A percentile compares a stretch with the other conserved stretches of the same genome.
Evolutionary conservation across 352 stramenopile genomes (phyloP).

Genomic region (Phytophthora foliorum): DNA sequence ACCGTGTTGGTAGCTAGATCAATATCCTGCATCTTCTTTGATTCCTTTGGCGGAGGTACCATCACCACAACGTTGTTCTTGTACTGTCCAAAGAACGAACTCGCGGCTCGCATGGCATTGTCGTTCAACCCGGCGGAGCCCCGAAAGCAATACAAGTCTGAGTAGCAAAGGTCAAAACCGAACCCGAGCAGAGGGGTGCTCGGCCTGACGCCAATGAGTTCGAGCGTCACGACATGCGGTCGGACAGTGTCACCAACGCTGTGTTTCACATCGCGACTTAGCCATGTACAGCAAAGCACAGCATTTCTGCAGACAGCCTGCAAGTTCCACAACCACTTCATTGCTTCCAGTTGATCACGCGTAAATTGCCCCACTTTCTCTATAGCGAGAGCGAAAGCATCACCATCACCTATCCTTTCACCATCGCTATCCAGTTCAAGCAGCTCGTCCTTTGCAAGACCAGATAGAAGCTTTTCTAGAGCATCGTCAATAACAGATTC

Average conservation of each 20-base stretch:
- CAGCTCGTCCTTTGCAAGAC: not conserved
- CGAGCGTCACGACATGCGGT: not conserved
- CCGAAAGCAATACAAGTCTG: constrained; percentile 13
- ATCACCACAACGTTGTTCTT: constrained; percentile 3
- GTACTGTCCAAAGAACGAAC: not conserved
- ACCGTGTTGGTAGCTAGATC: not conserved
- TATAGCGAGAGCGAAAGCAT: not conserved
- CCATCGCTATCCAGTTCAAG: not conserved
- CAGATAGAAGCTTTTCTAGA: not conserved
- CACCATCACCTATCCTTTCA: not conserved
- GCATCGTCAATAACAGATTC: not conserved
- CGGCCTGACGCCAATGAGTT: constrained; percentile 1
- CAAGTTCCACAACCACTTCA: constrained; percentile 21
- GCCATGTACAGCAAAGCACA: constrained; percentile 7
- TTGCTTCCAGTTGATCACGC: not conserved
- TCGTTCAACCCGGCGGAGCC: constrained; percentile 2
- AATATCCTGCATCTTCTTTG: not conserved
- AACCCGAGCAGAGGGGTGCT: not conserved
- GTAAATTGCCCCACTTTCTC: not conserved
- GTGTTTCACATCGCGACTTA: not conserved
- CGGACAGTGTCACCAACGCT: not conserved
- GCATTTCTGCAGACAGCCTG: constrained; percentile 9
- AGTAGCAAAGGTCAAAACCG: constrained; percentile 11
- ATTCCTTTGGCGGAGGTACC: not conserved
- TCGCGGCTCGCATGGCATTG: not conserved